Evolutionary conservation across 2,329 filamentous ascomycete species (phyloP), one percentile per base, ranked within the genome.

Genomic region (Ophiostoma novo-ulmi): DNA sequence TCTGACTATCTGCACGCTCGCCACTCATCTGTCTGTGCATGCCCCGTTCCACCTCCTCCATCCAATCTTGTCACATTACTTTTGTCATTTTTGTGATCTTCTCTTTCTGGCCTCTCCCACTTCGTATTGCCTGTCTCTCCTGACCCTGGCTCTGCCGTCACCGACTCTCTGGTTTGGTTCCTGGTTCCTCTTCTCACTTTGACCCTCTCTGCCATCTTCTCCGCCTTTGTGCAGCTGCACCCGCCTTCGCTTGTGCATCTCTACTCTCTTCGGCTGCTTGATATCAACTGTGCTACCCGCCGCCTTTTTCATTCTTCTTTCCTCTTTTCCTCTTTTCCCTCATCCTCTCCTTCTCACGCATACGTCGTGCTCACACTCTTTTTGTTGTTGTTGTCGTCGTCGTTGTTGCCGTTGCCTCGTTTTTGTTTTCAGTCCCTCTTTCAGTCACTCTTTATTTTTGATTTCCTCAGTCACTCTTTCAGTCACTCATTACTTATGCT

Each of bases 271-370:
- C 63, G 70, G 70, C 67, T 69, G 41, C 70, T 69, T 69, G 70
- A 72, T 70, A 71, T 73, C 69, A 67, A 35, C 52, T 58, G 67
- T 55, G 17, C 70, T 64, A 65, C 55, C 64, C 65, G 58, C 36
- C 36, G 64, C 10, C 67, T 26, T 48, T 44, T 71, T 73, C 69
- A 72, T 70, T 35, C 26, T 41, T 69, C 35, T 52, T 71, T 71
- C 70, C 26, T 66, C 67, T 41, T 66, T 58, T 35, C 67, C 70
- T 72, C 38, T 64, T 67, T 65, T 68, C 58, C 66, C 68, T 69
- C 63, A 39, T 14, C 36, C 38, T 38, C 26, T 22, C 64, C 36
- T 41, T 48, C 20, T 44, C 13, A 55, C 65, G 41, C 48, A 41
- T 7, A 36, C 52, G 67, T 39, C 63, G 63, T 65, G 63, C 63